Evolutionary conservation across 2,329 filamentous ascomycete species (phyloP), one percentile per base, ranked within the genome.

Genomic region (Xylariales sp.): DNA sequence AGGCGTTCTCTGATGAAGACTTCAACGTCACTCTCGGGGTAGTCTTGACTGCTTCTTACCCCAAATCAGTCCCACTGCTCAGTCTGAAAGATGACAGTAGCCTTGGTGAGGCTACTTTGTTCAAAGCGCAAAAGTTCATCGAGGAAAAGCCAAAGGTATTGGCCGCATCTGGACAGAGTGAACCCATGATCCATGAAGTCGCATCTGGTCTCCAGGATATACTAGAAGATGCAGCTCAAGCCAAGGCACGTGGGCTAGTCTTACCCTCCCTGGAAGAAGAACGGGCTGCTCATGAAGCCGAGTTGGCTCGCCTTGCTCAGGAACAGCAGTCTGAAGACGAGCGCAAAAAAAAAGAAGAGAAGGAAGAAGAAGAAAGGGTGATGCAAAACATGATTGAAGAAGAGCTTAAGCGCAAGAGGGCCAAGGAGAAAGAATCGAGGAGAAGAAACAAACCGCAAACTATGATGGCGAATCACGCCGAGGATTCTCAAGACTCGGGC

Each of bases 251-350:
- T 39, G 85, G 88, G 21, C 77, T 81, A 39, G 77, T 88, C 44
- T 67, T 95, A 13, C 89, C 88, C 2, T 95, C 88, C 21, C 70
- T 97, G 6, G 88, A 95, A 53, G 88, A 94, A 52, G 90, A 97
- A 60, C 79, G 90, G 27, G 88, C 85, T 19, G 81, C 81, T 12
- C 88, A 95, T 45, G 87, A 94, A 62, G 84, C 84, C 16, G 78
- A 77, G 17, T 69, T 86, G 19, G 78, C 78, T 31, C 72, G 73
- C 52, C 63, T 78, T 36, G 84, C 74, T 48, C 66, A 67, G 60
- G 74, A 72, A 54, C 69, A 78, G 43, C 70, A 67, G 43, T 66
- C 72, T 45, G 68, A 69, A 33, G 69, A 77, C 35, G 69, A 74
- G 28, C 64, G 67, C 29, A 74, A 71, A 49, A 74, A 67, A 43